A percentile compares a stretch with the other conserved stretches of the same genome.
phyloP scores from a whole-genome alignment of 169 alveolate species.

The Babesia caballi region DNA sequence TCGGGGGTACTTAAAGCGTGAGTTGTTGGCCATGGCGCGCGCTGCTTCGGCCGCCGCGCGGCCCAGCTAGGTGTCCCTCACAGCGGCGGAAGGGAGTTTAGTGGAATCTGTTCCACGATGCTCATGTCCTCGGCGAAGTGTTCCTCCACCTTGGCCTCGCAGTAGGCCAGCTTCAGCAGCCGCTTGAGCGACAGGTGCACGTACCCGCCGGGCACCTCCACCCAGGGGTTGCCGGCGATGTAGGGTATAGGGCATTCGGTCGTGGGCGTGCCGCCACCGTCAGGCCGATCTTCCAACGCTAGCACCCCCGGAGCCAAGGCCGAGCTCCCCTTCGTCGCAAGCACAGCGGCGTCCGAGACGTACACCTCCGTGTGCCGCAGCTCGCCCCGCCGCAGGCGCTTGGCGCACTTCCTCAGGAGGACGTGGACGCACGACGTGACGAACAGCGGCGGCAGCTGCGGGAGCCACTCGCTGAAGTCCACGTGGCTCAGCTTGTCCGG shows the following conservation, averaged over 20 bases:
- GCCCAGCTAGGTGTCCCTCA: not conserved
- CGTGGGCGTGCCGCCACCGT: not conserved
- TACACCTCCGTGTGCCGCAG: constrained; percentile 1
- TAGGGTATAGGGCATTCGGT: not conserved
- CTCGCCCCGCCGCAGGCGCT: not conserved
- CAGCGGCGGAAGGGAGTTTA: not conserved
- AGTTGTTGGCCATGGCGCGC: constrained; percentile 3
- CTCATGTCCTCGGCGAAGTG: not conserved
- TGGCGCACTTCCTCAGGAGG: constrained; percentile 1
- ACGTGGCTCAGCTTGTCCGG: constrained; percentile 26
- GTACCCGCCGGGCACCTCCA: not conserved
- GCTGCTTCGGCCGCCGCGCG: too few species aligned
- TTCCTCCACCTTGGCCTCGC: not conserved
- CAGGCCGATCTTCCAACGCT: not conserved
- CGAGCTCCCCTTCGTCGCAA: not conserved
- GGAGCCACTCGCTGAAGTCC: constrained; percentile 40
- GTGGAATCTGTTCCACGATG: not conserved
- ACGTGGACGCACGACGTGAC: constrained; percentile 10
- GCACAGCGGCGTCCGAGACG: not conserved
- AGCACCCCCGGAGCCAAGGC: not conserved
- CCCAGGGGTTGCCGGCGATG: not conserved
- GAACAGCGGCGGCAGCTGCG: constrained; percentile 45
- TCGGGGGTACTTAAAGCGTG: not conserved
- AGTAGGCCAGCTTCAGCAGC: constrained; percentile 15
- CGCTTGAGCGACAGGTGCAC: not conserved